A percentile compares a stretch with the other conserved stretches of the same genome.
These are phyloP conservation scores for Mycosphaerella arachidis DNA, from an alignment of 2,329 filamentous ascomycete genomes.

Conservation along the genomic window DNA sequence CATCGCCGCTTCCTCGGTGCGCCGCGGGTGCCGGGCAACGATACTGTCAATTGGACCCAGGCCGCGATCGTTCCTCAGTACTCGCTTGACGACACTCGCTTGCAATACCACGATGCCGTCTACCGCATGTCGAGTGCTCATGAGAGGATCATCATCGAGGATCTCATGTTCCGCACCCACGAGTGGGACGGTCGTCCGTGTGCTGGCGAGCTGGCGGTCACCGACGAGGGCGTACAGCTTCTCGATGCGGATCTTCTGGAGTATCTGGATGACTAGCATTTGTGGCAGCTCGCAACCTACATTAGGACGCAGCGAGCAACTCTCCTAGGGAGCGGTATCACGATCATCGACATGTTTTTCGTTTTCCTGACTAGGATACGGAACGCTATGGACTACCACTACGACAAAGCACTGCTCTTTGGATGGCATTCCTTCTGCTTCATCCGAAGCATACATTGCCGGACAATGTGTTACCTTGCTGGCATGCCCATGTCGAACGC, in stretches of 20 bases:
- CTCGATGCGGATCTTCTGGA: neutral
- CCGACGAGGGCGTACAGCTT: neutral
- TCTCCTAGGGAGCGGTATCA: neutral
- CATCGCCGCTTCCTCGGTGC: constrained; percentile 42
- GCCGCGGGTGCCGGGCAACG: constrained; percentile 40
- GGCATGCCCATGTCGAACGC: neutral
- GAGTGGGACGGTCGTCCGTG: neutral
- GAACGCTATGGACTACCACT: neutral
- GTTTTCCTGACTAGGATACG: neutral
- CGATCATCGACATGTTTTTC: neutral
- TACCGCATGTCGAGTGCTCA: constrained; percentile 14
- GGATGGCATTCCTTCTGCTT: neutral
- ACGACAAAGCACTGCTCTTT: neutral
- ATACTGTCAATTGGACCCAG: constrained; percentile 41
- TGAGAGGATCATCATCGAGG: constrained; percentile 21
- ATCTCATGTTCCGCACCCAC: constrained; percentile 3
- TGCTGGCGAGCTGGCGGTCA: neutral
- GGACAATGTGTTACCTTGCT: neutral
- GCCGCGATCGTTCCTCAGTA: constrained; percentile 36
- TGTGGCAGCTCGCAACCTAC: neutral
- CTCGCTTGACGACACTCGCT: constrained; percentile 34
- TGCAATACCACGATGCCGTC: neutral
- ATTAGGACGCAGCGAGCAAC: neutral
- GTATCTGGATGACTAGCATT: neutral
- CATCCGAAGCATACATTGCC: neutral